phyloP scores from a whole-genome alignment of 2,329 filamentous ascomycete species.

The Pseudogymnoascus pannorum region DNA sequence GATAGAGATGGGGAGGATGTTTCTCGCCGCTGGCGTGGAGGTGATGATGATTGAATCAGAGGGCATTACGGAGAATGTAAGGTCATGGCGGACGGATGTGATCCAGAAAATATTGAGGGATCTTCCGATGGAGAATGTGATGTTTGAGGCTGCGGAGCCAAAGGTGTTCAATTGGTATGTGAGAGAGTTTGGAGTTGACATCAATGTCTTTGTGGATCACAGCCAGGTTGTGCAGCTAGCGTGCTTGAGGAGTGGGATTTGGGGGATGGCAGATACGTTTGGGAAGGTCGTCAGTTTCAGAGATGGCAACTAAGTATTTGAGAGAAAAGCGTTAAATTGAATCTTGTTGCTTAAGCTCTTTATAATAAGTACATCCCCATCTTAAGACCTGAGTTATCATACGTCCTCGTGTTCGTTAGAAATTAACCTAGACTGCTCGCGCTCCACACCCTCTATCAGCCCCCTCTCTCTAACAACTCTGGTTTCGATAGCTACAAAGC shows the following conservation, averaged over 20 bases:
- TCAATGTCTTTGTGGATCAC: slow-evolving; percentile 51
- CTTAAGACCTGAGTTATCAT: too few species aligned
- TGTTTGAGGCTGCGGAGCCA: slow-evolving; percentile 52
- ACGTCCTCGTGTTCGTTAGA: too few species aligned
- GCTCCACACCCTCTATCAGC: too few species aligned
- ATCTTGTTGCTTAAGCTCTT: too few species aligned
- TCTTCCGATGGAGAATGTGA: slow-evolving; percentile 43
- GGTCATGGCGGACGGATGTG: slow-evolving; percentile 46
- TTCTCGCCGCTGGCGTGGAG: slow-evolving; percentile 45
- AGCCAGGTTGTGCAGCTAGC: slow-evolving; percentile 50
- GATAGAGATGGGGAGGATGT: slow-evolving; percentile 41
- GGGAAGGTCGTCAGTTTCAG: slow-evolving; percentile 40
- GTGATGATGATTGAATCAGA: slow-evolving; percentile 53
- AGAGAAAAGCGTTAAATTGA: too few species aligned
- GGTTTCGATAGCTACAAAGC: too few species aligned
- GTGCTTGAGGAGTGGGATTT: slow-evolving; percentile 44
- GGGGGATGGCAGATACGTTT: slow-evolving; percentile 49
- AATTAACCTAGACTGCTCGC: too few species aligned
- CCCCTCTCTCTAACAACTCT: too few species aligned
- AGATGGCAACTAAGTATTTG: neutral
- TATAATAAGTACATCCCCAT: too few species aligned
- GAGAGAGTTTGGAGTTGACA: slow-evolving; percentile 48
- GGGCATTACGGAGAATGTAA: slow-evolving; percentile 51
- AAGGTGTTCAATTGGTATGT: slow-evolving; percentile 51
- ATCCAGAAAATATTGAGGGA: slow-evolving; percentile 45